Evolutionary conservation across 768 basidiomycete genomes (phyloP), one percentile per base, ranked within the genome.

Genomic region (Suillus bovinus): DNA sequence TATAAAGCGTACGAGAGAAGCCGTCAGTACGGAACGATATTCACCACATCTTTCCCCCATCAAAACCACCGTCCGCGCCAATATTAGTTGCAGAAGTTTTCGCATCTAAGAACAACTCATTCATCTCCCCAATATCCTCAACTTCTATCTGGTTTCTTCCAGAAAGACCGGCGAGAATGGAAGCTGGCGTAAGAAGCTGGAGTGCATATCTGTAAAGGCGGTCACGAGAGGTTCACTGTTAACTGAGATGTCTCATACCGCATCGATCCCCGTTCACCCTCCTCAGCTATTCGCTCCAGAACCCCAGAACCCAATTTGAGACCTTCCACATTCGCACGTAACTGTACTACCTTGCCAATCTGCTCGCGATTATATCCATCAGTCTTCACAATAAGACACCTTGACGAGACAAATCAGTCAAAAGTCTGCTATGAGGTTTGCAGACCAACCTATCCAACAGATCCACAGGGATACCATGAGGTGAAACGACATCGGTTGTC

Each of bases 331-430:
- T 86, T 89, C 8, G 93, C 91, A 58, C 97, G 86, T 59, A 95
- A 80, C 68, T 92, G 89, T 0, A 98, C 82, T 27, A 98, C 95
- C 72, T 87, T 89, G 39, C 86, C 86, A 52, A 98, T 89, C 71
- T 98, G 91, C 13, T 91, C 92, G 46, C 86, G 83, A 8, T 83
- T 85, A 74, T 98, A 96, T 14, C 84, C 81, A 62, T 91, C 86
- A 1, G 96, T 99, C 70, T 94, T 92, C 22, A 99, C 96, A 62
- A 99, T 99, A 81, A 99, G 88, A 74, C 93, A 94, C 55, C 91
- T 93, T 65, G 36, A 34, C 33, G 54, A 59, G 42, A 53, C 49
- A 29, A 64, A 54, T 33, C 14, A 60, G 38, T 27, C 17, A 2
- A 39, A 24, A 11, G 44, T 54, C 44, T 27, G 39, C 44, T n/a